phyloP scores from a whole-genome alignment of 768 basidiomycete genomes.

The Austroboletus festivus region DNA sequence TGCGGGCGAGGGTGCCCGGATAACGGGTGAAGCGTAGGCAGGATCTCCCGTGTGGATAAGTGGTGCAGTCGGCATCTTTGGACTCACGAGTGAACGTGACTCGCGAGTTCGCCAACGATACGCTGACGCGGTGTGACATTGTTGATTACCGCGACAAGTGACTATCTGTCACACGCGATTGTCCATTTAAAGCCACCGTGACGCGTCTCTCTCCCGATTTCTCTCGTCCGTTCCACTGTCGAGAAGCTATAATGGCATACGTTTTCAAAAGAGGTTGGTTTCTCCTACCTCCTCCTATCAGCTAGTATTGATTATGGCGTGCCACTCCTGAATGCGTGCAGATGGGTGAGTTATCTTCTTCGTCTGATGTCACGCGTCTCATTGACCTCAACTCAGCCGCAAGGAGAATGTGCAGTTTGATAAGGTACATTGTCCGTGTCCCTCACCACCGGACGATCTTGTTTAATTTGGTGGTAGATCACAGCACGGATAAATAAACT shows the following conservation, averaged over 20 bases:
- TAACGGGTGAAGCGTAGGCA: conserved; percentile 44
- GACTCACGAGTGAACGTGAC: neutral
- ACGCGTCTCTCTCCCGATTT: conserved; percentile 26
- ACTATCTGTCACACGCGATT: conserved; percentile 26
- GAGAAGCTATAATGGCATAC: conserved; percentile 49
- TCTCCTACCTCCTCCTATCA: neutral
- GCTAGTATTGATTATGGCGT: conserved; percentile 6
- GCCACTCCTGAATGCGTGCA: conserved; percentile 23
- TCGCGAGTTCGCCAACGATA: too few species aligned
- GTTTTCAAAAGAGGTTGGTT: conserved; percentile 58
- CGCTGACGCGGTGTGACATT: conserved; percentile 33
- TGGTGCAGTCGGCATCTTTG: conserved; percentile 28
- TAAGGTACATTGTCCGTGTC: conserved; percentile 52
- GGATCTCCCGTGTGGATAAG: conserved; percentile 34
- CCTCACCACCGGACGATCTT: conserved; percentile 13
- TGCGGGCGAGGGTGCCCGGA: conserved; percentile 45
- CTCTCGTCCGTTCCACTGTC: conserved; percentile 26
- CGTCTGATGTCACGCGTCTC: conserved; percentile 24
- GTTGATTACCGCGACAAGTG: conserved; percentile 32
- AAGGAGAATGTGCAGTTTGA: conserved; percentile 94
- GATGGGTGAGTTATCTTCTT: conserved; percentile 42
- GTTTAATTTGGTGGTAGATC: conserved; percentile 48
- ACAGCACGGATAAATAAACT: conserved; percentile 85
- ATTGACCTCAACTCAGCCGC: conserved; percentile 44
- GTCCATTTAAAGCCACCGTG: conserved; percentile 29